Percentiles rank a stretch among this genome's conserved stretches.
Evolutionary conservation across 2,329 filamentous ascomycete species (phyloP).

Genomic region (Hysterium pulicare): DNA sequence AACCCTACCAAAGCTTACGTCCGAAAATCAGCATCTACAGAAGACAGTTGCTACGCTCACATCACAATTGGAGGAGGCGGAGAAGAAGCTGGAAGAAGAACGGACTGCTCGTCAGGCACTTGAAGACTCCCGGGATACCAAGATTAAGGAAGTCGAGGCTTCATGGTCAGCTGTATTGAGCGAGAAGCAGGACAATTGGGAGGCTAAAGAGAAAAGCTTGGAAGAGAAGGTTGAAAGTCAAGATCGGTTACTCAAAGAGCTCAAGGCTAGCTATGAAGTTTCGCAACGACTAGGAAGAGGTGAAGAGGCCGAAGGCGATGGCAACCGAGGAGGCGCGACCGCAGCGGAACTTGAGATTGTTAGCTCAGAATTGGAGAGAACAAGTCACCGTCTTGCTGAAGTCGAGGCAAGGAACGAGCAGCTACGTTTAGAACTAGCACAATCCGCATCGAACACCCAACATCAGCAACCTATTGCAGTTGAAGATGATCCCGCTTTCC

Average conservation of each 20-base stretch:
- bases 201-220: constrained; percentile 82
- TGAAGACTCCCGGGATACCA: constrained; percentile 72
- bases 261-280: constrained; percentile 97
- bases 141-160: constrained; percentile 83
- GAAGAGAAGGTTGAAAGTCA: constrained; percentile 95
- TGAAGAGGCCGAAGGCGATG: constrained; percentile 58
- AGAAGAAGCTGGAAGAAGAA: constrained; percentile 76
- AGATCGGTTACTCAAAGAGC: constrained; percentile 84
- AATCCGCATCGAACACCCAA: constrained; percentile 72
- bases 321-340: constrained; percentile 63
- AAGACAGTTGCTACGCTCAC: constrained; percentile 72
- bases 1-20: constrained; percentile 81
- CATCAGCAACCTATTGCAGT: constrained; percentile 59
- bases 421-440: constrained; percentile 82
- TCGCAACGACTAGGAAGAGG: constrained; percentile 80
- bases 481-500: constrained; percentile 86
- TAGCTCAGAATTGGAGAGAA: constrained; percentile 84
- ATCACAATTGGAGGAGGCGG: constrained; percentile 76
- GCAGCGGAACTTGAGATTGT: constrained; percentile 93
- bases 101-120: constrained; percentile 67
- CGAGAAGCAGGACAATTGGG: constrained; percentile 96
- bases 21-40: constrained; percentile 86
- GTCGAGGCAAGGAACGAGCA: constrained; percentile 94
- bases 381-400: constrained; percentile 80
- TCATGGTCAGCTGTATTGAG: constrained; percentile 87